Evolutionary conservation across 2,329 filamentous ascomycete species (phyloP), one percentile per base, ranked within the genome.

Genomic region (Cladosporium sp.): DNA sequence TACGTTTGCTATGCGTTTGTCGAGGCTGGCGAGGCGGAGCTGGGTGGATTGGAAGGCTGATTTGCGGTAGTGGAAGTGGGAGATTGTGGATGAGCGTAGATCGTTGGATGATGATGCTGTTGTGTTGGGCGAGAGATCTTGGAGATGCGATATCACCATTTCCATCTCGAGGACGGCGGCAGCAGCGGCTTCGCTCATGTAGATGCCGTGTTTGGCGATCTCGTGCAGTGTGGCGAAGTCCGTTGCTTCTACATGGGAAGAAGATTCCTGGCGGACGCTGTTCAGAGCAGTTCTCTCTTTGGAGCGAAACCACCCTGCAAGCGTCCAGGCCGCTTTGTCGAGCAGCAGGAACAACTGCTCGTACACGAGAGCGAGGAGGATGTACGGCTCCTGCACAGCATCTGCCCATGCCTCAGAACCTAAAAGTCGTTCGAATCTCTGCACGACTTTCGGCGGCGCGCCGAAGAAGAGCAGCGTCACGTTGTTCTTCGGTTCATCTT

Each of bases 191-290:
- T 80, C 78, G 28, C 72, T 74, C 30, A 80, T 64, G 66, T 77
- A 78, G 12, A 77, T 78, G 52, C 73, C 70, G 54, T 80, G 76
- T 65, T 80, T 80, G 11, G 78, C 74, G 24, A 80, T 71, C 52
- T 77, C 78, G 68, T 80, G 78, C 3, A 80, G 68, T 0, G 69
- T 73, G 1, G 74, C 65, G 68, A 74, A 72, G 47, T 77, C 70
- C 15, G 74, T 63, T 11, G 72, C 68, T 57, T 65, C 58, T 5
- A 70, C 71, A 7, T n/a, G 51, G 8, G 28, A 32, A 21, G 41
- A 21, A 10, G 66, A 67, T 2, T 66, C 66, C 7, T 73, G 70
- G 44, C 72, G 67, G 10, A 63, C 2, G 71, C 75, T 64, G 64
- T 63, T 75, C 74, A 65, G 36, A 3, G 59, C 65, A 24, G 49